Base-by-base conservation (phyloP, 805 yeast species). In the Pichia nakasei region DNA sequence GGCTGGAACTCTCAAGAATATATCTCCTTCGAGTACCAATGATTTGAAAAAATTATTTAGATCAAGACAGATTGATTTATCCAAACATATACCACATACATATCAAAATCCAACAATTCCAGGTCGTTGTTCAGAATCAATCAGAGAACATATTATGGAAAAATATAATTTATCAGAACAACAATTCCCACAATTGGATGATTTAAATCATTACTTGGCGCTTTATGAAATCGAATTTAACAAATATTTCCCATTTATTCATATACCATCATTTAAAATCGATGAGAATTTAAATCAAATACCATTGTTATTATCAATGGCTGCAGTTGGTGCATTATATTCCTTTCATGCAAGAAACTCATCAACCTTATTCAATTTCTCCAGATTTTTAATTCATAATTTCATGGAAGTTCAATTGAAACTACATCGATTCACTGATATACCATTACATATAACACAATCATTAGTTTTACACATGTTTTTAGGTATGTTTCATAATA, bases 311-410 rank as follows among this genome's bases (percentile, higher is more conserved):
- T 66, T 88, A 43, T 78, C 94, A 3, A 83, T 88, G 75, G 83
- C 93, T 1, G 82, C 95, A 15, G 76, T 89, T 46, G 97, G 97
- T 36, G 95, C 96, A 0, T 69, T 89, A 20, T 86, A 85, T 55
- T 78, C 86, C 0, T 86, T 83, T 63, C 88, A 84, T 55, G 83
- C 87, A 27, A 65, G 80, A 32, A 85, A 85, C 56, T 85, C 96
- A 0, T 70, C 82, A 53, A 67, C 83, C 9, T 62, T 84, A 46
- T 82, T 81, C 59, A 81, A 81, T 55, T 72, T 84, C 46, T 72
- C 85, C 17, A 75, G 84, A 55, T 75, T 67, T 44, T 76, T 81
- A 50, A 76, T 83, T 44, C 86, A 82, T 56, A 75, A 74, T 48
- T 77, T 72, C 50, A 72, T 84, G 67, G 87, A 80, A 52, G 57